Conservation (phyloP, 257 asterid species). For the Cinchona pubescens region DNA sequence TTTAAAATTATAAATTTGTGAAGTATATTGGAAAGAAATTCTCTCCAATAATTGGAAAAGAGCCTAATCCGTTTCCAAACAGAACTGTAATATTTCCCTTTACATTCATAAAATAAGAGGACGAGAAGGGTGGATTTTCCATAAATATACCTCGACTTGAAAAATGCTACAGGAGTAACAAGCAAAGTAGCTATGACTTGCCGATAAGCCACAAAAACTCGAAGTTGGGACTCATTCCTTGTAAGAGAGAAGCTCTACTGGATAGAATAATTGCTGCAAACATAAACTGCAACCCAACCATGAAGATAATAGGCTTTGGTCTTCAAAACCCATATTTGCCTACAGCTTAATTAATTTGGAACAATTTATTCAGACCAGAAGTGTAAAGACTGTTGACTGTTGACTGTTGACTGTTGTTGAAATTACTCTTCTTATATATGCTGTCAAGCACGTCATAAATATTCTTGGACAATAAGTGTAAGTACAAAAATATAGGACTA, state of each 20-base stretch:
- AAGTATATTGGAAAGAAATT: too few species aligned
- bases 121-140: neutral
- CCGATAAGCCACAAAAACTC: constrained; percentile 63
- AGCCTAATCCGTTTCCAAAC: too few species aligned
- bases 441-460: neutral
- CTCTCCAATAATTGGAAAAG: too few species aligned
- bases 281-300: constrained; percentile 48
- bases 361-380: neutral
- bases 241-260: constrained; percentile 37
- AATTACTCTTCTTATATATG: constrained; percentile 1
- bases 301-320: constrained; percentile 42
- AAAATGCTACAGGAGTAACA: constrained; percentile 32
- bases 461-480: constrained; percentile 2
- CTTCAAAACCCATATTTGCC: constrained; percentile 40
- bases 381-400: neutral
- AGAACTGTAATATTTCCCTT: too few species aligned
- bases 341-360: neutral
- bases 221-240: constrained; percentile 58
- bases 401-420: too few species aligned
- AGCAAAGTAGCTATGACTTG: constrained; percentile 49
- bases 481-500: neutral
- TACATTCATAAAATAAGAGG: neutral
- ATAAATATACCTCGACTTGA: constrained; percentile 15
- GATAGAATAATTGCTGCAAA: constrained; percentile 43
- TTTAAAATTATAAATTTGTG: too few species aligned